Percentiles rank a stretch among this genome's conserved stretches.
These are phyloP conservation scores for Pseudopithomyces maydicus DNA, from an alignment of 2,329 filamentous ascomycete genomes.

Conservation along the genomic window DNA sequence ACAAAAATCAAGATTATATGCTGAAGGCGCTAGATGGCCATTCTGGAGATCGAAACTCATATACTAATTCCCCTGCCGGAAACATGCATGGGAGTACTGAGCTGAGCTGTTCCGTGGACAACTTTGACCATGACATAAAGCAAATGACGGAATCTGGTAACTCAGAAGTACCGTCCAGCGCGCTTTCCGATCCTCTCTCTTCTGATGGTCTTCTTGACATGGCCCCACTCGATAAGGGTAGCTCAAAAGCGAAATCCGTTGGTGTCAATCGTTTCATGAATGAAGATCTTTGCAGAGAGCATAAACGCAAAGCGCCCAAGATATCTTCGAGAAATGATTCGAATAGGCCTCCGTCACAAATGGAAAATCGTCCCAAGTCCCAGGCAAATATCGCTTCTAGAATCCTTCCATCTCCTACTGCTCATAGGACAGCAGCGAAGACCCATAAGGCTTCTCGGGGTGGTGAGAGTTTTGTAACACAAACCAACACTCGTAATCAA, in stretches of 20 bases:
- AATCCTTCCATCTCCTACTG: constrained; percentile 23
- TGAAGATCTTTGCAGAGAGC: neutral
- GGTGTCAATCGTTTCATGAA: neutral
- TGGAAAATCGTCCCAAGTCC: constrained; percentile 29
- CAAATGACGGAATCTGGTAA: neutral
- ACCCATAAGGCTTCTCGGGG: neutral
- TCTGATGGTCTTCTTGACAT: constrained; percentile 8
- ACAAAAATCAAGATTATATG: neutral
- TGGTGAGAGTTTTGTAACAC: neutral
- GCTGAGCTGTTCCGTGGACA: neutral
- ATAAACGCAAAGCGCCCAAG: neutral
- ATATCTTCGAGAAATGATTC: neutral
- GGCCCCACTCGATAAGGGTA: neutral
- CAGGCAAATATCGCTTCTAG: constrained; percentile 40
- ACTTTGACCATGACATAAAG: constrained; percentile 3
- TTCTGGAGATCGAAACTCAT: constrained; percentile 9
- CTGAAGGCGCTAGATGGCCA: constrained; percentile 3
- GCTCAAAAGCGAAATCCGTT: neutral
- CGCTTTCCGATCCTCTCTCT: constrained; percentile 12
- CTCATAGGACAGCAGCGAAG: neutral
- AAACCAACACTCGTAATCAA: too few relatives aligned
- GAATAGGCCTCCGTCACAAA: constrained; percentile 1
- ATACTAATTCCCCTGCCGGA: constrained; percentile 10
- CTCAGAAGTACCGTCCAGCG: constrained; percentile 7
- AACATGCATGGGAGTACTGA: constrained; percentile 14